A percentile compares a stretch with the other conserved stretches of the same genome.
phyloP scores from a whole-genome alignment of 106 monocot species.

The Vanilla planifolia region DNA sequence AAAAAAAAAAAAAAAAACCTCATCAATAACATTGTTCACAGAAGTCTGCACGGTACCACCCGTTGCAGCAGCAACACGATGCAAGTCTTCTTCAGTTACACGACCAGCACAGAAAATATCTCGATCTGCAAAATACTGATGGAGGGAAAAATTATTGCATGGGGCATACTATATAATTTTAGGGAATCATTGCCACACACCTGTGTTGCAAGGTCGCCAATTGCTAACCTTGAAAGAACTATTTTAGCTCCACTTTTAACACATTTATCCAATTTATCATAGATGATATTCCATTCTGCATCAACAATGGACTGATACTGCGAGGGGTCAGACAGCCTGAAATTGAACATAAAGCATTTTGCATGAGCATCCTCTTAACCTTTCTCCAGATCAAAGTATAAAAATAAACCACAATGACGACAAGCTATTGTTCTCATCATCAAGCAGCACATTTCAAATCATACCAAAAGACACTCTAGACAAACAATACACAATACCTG shows the following conservation, averaged over 20 bases:
- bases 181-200: conserved; percentile 15
- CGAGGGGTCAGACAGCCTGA: conserved; percentile 81
- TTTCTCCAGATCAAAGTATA: background rate
- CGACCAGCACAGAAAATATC: conserved; percentile 99
- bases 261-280: conserved; percentile 99
- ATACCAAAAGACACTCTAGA: background rate
- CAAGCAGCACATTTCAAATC: background rate
- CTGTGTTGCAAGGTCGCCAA: conserved; percentile 99
- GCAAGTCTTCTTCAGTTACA: conserved; percentile 93
- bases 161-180: background rate
- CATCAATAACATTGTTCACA: conserved; percentile 91
- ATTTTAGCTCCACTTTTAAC: conserved; percentile 91
- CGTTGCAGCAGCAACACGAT: conserved; percentile 91
- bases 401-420: background rate
- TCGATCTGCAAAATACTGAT: conserved; percentile 97
- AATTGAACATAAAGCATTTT: background rate
- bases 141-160: conserved; percentile 1
- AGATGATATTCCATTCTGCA: conserved; percentile 99
- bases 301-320: conserved; percentile 99
- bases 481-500: conserved; percentile 32
- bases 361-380: background rate
- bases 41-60: conserved; percentile 96
- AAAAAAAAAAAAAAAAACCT: conserved; percentile 34
- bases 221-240: conserved; percentile 89
- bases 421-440: background rate